Base-by-base conservation (phyloP, 2,329 filamentous ascomycete species). In the Helotiales sp. region DNA sequence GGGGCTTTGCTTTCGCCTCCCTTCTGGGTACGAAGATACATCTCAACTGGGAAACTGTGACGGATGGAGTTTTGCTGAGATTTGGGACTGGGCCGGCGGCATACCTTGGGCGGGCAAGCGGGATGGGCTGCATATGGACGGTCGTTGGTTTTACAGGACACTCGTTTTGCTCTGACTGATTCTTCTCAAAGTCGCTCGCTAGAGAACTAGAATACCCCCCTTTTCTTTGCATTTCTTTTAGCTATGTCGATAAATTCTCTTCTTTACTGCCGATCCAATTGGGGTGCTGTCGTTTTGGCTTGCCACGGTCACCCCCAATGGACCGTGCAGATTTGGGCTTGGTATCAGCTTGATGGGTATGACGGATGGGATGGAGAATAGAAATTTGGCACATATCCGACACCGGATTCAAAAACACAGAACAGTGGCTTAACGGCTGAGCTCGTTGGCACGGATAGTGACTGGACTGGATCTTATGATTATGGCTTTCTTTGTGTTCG, bases 121-220 rank as follows among this genome's bases (percentile, higher is more conserved):
- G 55, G 34, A 38, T 40, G 52, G 60, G 60, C 51, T 64, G 57
- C 58, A 61, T 61, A 59, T 55, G 57, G 58, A 48, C 50, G 58
- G 60, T 58, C 55, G 52, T 57, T 57, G 54, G 58, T 40, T 57
- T 52, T 54, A 63, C 58, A 61, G 61, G 61, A 66, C 63, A 63
- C 57, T 63, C 63, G 52, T 59, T 66, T 62, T 52, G 44, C 36
- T 50, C 50, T 24, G 24, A 15, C 40, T 49, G 48, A 42, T 47
- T 13, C 52, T 52, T 52, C 58, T 58, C 48, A 42, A 17, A 55
- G 53, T 57, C 59, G 44, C 59, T 62, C 59, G 53, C 58, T 63
- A 58, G 51, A 61, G 50, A 58, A 58, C 55, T 65, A 60, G 55
- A 62, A 63, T 63, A 63, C 63, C 63, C 63, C 54, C 47, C 17